Evolutionary conservation across 2,329 filamentous ascomycete genomes (phyloP).

Genomic region (Trichoderma endophyticum): DNA sequence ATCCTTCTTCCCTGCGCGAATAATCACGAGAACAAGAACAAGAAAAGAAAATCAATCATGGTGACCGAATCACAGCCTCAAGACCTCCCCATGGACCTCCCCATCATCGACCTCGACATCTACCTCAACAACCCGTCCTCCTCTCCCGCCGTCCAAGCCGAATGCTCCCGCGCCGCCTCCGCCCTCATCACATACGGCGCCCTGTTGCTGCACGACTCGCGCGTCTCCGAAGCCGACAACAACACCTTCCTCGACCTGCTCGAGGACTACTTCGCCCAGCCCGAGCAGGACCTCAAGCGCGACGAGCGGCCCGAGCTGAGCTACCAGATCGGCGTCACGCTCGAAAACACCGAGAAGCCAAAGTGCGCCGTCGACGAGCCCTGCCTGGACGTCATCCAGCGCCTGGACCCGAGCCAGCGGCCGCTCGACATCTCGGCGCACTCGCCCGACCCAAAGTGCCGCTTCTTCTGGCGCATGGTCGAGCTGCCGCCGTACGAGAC

Average conservation of each 20-base stretch:
- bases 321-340: slow-evolving; percentile 61
- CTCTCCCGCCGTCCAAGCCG: slow-evolving; percentile 44
- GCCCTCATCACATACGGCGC: slow-evolving; percentile 60
- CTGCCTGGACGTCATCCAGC: slow-evolving; percentile 54
- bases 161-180: slow-evolving; percentile 52
- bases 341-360: slow-evolving; percentile 62
- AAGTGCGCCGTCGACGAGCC: slow-evolving; percentile 62
- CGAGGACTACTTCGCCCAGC: slow-evolving; percentile 64
- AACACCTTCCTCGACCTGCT: slow-evolving; percentile 56
- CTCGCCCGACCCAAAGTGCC: slow-evolving; percentile 58
- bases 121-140: slow-evolving; percentile 46
- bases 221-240: slow-evolving; percentile 55
- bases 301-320: slow-evolving; percentile 57
- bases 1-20: background rate
- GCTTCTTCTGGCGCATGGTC: slow-evolving; percentile 62
- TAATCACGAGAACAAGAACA: background rate
- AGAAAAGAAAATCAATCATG: background rate
- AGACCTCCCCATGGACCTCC: slow-evolving; percentile 50
- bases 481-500: slow-evolving; percentile 53
- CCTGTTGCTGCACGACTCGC: slow-evolving; percentile 57
- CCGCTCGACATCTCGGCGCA: slow-evolving; percentile 57
- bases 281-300: slow-evolving; percentile 41
- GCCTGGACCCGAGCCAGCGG: slow-evolving; percentile 52
- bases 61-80: slow-evolving; percentile 2
- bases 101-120: slow-evolving; percentile 57